Conservation (phyloP, 345 rosid species). For the Clarkia xantiana region DNA sequence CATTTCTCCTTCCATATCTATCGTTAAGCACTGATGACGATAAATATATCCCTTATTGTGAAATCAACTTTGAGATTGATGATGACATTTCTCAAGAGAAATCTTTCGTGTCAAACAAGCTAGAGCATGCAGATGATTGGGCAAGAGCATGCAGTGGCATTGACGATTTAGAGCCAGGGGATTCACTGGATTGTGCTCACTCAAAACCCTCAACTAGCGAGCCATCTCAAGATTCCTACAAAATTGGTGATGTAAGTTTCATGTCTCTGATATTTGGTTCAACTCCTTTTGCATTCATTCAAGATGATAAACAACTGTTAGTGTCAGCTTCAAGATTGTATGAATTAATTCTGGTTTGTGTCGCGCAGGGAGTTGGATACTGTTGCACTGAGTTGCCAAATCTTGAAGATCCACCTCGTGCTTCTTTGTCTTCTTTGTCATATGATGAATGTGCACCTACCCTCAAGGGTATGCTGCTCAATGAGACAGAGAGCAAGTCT, state of each 20-base stretch:
- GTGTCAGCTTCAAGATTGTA: not conserved
- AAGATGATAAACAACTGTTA: not conserved
- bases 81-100: conserved; percentile 7
- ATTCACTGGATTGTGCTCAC: too few species aligned
- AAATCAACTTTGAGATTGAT: conserved; percentile 25
- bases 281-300: not conserved
- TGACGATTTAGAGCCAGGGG: not conserved
- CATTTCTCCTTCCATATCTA: conserved; percentile 32
- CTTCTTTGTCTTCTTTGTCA: conserved; percentile 24
- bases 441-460: conserved; percentile 19
- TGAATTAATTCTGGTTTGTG: not conserved
- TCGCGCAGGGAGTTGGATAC: conserved; percentile 36
- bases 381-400: conserved; percentile 19
- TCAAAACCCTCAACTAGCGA: conserved; percentile 17
- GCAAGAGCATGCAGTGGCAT: too few species aligned
- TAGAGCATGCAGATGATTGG: too few species aligned
- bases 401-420: conserved; percentile 25
- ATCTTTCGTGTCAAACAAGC: not conserved
- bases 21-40: conserved; percentile 23
- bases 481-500: conserved; percentile 16
- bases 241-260: conserved; percentile 38
- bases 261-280: conserved; percentile 3
- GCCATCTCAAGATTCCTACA: conserved; percentile 22
- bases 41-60: conserved; percentile 63
- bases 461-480: conserved; percentile 13